Conservation (phyloP, 306 rosid species). For the Rubus parviflorus region DNA sequence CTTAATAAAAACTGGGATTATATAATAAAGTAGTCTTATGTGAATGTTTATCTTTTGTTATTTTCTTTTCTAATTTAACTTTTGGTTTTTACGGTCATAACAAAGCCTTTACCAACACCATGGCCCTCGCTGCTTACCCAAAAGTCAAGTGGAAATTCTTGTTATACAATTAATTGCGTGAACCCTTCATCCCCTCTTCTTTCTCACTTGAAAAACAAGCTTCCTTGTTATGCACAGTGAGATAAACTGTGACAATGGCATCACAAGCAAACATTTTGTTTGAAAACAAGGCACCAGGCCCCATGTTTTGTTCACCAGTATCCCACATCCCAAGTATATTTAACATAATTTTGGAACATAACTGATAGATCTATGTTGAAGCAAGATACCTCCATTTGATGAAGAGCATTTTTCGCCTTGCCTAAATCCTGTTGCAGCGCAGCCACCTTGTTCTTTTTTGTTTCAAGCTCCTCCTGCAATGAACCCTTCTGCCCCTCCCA, state of each 20-base stretch:
- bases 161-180: background rate
- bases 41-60: background rate
- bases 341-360: background rate
- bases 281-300: constrained; percentile 1
- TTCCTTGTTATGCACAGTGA: background rate
- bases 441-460: constrained; percentile 44
- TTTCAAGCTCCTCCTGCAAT: constrained; percentile 49
- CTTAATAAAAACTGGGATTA: background rate
- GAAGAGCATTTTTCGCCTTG: constrained; percentile 39
- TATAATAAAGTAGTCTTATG: background rate
- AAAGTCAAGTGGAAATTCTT: background rate
- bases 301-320: background rate
- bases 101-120: background rate
- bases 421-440: constrained; percentile 38
- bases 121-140: background rate
- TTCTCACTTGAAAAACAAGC: background rate
- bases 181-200: background rate
- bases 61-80: too few species aligned
- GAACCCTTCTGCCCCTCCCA: constrained; percentile 40
- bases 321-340: background rate
- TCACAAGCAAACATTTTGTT: background rate
- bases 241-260: background rate
- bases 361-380: background rate
- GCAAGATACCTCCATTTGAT: constrained; percentile 52
- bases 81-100: background rate